Base-by-base conservation (phyloP, 2,329 filamentous ascomycete genomes). In the Penicillium sp. region DNA sequence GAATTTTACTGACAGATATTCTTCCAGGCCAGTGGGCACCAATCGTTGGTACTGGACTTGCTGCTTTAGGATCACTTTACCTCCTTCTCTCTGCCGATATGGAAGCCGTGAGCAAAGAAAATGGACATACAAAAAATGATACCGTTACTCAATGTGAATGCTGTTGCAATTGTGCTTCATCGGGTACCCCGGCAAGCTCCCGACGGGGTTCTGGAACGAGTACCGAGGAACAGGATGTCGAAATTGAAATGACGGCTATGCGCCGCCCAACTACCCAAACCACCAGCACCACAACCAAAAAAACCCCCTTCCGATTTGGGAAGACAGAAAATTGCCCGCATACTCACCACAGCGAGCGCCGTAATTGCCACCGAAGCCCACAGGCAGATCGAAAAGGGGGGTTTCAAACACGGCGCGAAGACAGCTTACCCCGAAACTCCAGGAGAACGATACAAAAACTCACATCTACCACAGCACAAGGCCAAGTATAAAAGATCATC, bases 11-110 rank as follows among this genome's bases (percentile, higher is more conserved):
- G 48, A 23, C 4, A 14, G 10, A 11, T 29, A 32, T 13, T 27
- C 14, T 11, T 11, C 26, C 54, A 71, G 69, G 68, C 9, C 69
- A 71, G 61, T 72, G 69, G 69, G 69, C 67, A 11, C 67, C 69
- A 3, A 63, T 63, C 34, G 80, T 81, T 19, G 84, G 81, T 40
- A 84, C 84, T 2, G 76, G 70, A 0, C 71, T 88, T 13, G 84
- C 83, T 2, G 75, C 80, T 1, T 47, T 85, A 0, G 84, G 84
- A 0, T 87, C 85, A 0, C 61, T 87, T 0, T 85, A 84, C 49
- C 63, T 86, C 9, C 68, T 81, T 4, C 61, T 84, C 0, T 76
- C 76, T 1, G 63, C 64, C 11, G 68, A 73, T 9, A 62, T 71
- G 51, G 68, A 68, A 10, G 60, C 58, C 9, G 61, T 61, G 11